Percentiles rank a stretch among this genome's conserved stretches.
Evolutionary conservation across 345 rosid genomes (phyloP).

Genomic region (Aquilaria sinensis): DNA sequence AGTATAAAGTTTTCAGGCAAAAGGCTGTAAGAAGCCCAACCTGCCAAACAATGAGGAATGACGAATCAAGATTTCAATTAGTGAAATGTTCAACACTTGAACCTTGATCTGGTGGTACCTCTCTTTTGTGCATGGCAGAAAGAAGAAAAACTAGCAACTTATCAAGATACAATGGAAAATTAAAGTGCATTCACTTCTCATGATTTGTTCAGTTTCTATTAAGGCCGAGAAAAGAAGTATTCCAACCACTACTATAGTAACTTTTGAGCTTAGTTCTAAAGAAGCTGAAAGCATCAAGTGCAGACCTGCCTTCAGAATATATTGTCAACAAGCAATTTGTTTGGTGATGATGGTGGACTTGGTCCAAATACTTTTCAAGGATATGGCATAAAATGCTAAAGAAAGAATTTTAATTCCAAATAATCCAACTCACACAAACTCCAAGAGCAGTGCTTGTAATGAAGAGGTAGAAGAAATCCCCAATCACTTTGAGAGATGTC

Average conservation of each 20-base stretch:
- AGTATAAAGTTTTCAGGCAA: constrained; percentile 54
- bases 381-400: constrained; percentile 3
- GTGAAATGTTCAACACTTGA: no score
- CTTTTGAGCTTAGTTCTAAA: no score
- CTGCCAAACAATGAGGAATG: constrained; percentile 25
- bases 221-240: background rate
- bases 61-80: background rate
- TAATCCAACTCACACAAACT: constrained; percentile 39
- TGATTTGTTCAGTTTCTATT: background rate
- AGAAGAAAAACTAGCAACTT: no score
- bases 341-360: no score
- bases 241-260: no score
- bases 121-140: no score
- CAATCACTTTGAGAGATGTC: constrained; percentile 35
- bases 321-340: background rate
- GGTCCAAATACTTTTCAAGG: constrained; percentile 7
- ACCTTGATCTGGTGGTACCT: no score
- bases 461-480: constrained; percentile 73
- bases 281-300: no score
- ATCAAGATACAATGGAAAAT: no score
- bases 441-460: constrained; percentile 76
- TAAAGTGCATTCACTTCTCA: no score
- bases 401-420: no score
- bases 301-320: background rate
- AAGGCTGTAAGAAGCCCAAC: constrained; percentile 68